Base-by-base conservation (phyloP, 228 moss, liverwort and hornwort species). In the Sphagnum magellanicum region DNA sequence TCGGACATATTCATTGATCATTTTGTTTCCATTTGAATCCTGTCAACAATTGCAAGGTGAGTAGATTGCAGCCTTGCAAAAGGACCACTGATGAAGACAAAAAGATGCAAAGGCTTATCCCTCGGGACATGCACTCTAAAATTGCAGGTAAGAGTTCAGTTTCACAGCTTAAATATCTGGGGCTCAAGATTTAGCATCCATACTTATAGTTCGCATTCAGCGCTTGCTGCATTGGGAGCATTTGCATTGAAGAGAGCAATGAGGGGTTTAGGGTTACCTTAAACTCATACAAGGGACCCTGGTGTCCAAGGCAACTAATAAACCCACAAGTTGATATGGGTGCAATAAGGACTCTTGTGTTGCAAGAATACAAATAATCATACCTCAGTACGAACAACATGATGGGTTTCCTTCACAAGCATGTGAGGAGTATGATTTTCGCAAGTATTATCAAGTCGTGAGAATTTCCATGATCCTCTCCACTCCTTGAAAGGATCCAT, bases 21-120 rank as follows among this genome's bases (percentile, higher is more conserved):
- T 81, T 87, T 98, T 98, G 60, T 84, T 92, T 53, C 98, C 89
- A n/a, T 90, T 82, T 52, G 85, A 65, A 73, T 98, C 97, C 93
- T 98, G 79, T 10, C 14, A 47, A 67, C 6, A 4, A 14, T 60
- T 48, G 60, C 48, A 67, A 16, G 66, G 8, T 4, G 60, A 66
- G 49, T 0, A 46, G 8, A 57, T 50, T 5, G 32, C 32, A 32
- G 32, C 32, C 32, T 32, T 32, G 32, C 32, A 32, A 32, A 32
- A 32, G 32, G 32, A 32, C 32, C 32, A 32, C 32, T 32, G 32
- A 32, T 32, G 32, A 32, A 32, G 32, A 32, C 32, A 32, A 32
- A 32, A 32, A 32, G 32, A 32, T 32, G 32, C 32, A 32, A 32
- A 32, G 32, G 3, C 32, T 2, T 32, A 32, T 32, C 32, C 32